These are phyloP conservation scores for Fusarium praegraminearum DNA, from an alignment of 2,329 filamentous ascomycete genomes.

Conservation along the genomic window DNA sequence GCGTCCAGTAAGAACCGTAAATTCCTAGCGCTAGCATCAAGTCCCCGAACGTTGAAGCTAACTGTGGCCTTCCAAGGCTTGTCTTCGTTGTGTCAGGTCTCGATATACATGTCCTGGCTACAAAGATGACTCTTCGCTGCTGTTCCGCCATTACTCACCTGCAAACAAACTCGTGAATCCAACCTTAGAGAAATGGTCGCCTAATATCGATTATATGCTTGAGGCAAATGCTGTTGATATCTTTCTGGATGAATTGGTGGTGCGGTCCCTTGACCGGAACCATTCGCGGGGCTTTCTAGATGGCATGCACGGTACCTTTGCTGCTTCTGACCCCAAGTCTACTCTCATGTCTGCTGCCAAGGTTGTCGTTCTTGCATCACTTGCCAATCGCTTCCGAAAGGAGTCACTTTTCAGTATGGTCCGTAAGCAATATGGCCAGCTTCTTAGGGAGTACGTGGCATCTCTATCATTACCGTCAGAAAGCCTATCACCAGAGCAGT, in stretches of 20 bases:
- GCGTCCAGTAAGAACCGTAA: constrained; percentile 18
- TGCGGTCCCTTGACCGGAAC: neutral
- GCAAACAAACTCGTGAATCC: neutral
- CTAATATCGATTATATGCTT: neutral
- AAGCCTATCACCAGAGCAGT: constrained; percentile 1
- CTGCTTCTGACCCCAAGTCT: neutral
- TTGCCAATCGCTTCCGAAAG: neutral
- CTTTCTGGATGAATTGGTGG: constrained; percentile 13
- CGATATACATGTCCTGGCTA: constrained; percentile 8
- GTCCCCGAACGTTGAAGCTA: neutral
- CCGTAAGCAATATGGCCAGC: constrained; percentile 12
- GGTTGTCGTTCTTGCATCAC: constrained; percentile 9
- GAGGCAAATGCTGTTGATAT: constrained; percentile 2
- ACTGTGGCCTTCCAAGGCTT: neutral
- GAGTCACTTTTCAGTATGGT: neutral
- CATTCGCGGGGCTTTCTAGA: constrained; percentile 18
- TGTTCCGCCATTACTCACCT: constrained; percentile 16
- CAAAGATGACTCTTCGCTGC: constrained; percentile 2
- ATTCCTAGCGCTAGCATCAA: neutral
- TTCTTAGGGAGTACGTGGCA: neutral
- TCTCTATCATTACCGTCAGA: neutral
- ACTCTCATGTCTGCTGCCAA: constrained; percentile 14
- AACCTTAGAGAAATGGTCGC: neutral
- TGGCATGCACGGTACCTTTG: constrained; percentile 14
- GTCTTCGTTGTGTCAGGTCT: constrained; percentile 14